Base-by-base conservation (phyloP, 2,329 filamentous ascomycete genomes). In the Emericellopsis atlantica region DNA sequence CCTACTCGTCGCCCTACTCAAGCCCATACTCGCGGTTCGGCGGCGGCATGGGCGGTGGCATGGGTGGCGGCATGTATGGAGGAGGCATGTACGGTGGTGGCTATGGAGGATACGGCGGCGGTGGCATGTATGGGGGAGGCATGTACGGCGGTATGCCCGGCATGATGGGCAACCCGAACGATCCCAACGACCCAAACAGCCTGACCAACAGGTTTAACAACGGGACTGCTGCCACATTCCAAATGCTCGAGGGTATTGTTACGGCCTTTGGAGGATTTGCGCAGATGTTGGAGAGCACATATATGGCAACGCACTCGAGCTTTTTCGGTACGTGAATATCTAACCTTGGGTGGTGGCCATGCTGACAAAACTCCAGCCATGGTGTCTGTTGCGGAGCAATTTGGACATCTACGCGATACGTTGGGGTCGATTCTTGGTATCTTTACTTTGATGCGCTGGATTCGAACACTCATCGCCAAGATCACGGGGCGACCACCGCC, bases 251-350 rank as follows among this genome's bases (percentile, higher is more conserved):
- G 66, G 92, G 89, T 51, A 84, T 98, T 43, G 92, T 98, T 12
- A 86, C 87, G 21, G 89, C 92, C 3, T 98, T 98, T 67, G 89
- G 89, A 16, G 92, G 93, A 0, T 96, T 98, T 57, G 87, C 93
- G 11, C 92, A 98, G 67, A 98, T 98, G 92, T 73, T 98, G 23
- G 92, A 98, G 65, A 96, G 92, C 68, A 96, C 92, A 10, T 98
- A 95, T 54, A 98, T 98, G 93, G 92, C 93, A 24, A 98, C 92
- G 0, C 92, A 98, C 62, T 95, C 89, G 6, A 95, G 87, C 41
- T 98, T 98, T 63, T 98, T 96, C 55, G 89, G 88, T 95, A 74
- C 54, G 82, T 49, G 26, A 12, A 29, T 29, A 12, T 9, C 8
- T 29, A 29, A 9, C 9, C 9, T 29, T 12, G 26, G 8, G 8